Base-by-base conservation (phyloP, 139 green algal genomes). In the Chlorella vulgaris region DNA sequence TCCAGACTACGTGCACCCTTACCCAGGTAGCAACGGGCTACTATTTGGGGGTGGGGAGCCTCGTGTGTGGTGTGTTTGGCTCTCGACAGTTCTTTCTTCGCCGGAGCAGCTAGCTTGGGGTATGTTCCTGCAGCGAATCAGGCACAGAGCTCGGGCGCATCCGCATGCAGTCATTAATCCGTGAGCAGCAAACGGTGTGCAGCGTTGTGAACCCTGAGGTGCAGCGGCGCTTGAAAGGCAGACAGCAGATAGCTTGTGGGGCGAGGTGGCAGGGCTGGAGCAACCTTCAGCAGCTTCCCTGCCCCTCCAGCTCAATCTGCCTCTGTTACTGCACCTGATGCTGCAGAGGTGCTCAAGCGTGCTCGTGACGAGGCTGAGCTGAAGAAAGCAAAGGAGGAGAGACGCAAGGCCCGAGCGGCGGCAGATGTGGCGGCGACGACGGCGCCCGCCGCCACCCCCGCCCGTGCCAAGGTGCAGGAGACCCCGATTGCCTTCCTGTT, bases 401-500 rank as follows among this genome's bases (percentile, higher is more conserved):
- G 78, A 18, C 68, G 80, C 31, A 80, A 86, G 53, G 80, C 84
- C n/a, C 84, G 69, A 65, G 85, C 67, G 15, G 65, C 78, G 26
- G 81, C 69, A 3, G 73, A n/a, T 2, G 28, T 63, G 0, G 0
- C 19, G 0, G 69, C 77, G 3, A 35, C 61, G 1, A 69, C 88
- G 6, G 31, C 39, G 7, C 53, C 51, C 2, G 31, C 10, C 22
- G 22, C 51, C 15, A 42, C 62, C 29, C 74, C 71, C 28, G 70
- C 60, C 42, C 58, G 53, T 28, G 38, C 69, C 4, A 22, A 80
- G 3, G 83, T 65, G 24, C 82, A 81, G 19, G 51, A 53, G 36
- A 82, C 68, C 2, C 87, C 89, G 28, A 66, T 95, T 4, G 92
- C 84, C 15, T 95, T 98, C 74, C 79, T 98, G 29, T 98, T 98